Evolutionary conservation across 345 rosid species (phyloP), one percentile per base, ranked within the genome.

Genomic region (Eucalyptus sp.): DNA sequence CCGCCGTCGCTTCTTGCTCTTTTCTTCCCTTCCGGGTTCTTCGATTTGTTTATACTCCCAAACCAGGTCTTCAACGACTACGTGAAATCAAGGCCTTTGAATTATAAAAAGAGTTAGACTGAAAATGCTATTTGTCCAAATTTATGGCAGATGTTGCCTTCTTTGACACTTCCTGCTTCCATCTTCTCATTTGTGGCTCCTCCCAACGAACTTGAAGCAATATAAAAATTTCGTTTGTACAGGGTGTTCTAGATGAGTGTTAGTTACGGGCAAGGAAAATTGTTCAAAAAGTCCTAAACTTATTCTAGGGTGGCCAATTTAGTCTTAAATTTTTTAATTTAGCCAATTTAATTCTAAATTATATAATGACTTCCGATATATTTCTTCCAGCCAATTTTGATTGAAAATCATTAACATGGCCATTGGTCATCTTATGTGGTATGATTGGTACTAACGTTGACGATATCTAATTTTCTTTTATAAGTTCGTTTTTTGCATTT

Each of bases 391-490:
- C 15, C 71, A 29, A 64, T 64, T 29, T 13, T 29, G 18, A 64
- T 1, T 29, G 8, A 29, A 64, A 64, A 29, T 64, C 17, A 7
- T 15, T 13, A 0, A 64, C 8, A 0, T 64, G 37, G 3, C 18
- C 6, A 29, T 13, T 0, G 3, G 18, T 4, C 1, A 3, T 64
- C 33, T 4, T 29, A 29, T 15, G 33, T 29, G 7, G 1, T 29
- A 27, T 60, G 8, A 12, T 60, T 29, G 29, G 3, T 25, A 11
- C 0, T 10, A 0, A 25, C 13, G 2, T 58, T 58, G 64, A 58
- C 0, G 6, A 58, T 27, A 27, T 27, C 66, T 60, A 60, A 60
- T 60, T 60, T 60, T 60, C 3, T 60, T 60, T 60, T 60, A 60
- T 27, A 27, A 8, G 27, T 56, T 25, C 0, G 3, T 4, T 58